Evolutionary conservation across 2,329 filamentous ascomycete genomes (phyloP), one percentile per base, ranked within the genome.

Genomic region (Aspergillus terreus): DNA sequence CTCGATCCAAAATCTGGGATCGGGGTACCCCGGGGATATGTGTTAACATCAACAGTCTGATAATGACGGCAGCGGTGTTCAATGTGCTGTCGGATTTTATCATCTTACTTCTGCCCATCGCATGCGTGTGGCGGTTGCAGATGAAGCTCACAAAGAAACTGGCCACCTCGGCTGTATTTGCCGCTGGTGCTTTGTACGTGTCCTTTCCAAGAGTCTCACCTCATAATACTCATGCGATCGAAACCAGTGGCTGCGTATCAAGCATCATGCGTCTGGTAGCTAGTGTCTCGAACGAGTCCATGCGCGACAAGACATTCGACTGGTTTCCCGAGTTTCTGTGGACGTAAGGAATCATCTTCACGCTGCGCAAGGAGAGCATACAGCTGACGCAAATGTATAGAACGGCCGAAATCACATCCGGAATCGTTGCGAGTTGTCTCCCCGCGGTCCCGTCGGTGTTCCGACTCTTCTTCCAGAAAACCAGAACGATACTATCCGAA

Each of bases 311-410:
- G 42, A 63, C 61, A 4, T 55, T 61, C 15, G 58, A 59, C 46
- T 61, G 60, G 55, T 63, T 63, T 36, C 54, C 58, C 10, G 54
- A 59, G 33, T 58, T 62, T 25, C 46, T 65, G 3, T 64, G 63
- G 63, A 63, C 62, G 62, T 63, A 55, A 52, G 59, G 6, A 12
- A 11, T 30, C 25, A 15, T 21, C 1, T 4, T 1, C 4, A 38
- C 35, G 14, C 35, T 38, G 15, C 35, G 14, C 4, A 38, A 38
- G 14, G 35, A 38, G 33, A 35, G 33, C 11, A 36, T 27, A 23
- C 10, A 32, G 7, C 23, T 45, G 35, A 30, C 15, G 27, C 27
- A 19, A 23, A 21, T n/a, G 19, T 1, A 38, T 35, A 63, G 61
- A 9, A 52, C 57, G 9, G 63, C 62, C 32, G 61, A 64, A 51